Conservation (phyloP, 2,329 filamentous ascomycete genomes). For the Sclerotinia borealis region DNA sequence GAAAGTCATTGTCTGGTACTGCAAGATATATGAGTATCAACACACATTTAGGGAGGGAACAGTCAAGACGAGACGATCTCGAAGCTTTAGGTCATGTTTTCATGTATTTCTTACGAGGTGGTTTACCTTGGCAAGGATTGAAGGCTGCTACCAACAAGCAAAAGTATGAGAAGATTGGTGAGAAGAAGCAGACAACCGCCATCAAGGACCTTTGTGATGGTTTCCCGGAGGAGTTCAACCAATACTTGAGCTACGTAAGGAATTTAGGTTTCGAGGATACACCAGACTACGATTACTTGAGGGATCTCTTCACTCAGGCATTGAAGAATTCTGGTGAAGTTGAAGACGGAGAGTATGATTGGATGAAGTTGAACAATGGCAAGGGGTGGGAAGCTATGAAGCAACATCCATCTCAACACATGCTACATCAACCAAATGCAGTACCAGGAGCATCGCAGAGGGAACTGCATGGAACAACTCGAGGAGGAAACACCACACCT, state of each 20-base stretch:
- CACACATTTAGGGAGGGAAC: conserved; percentile 92
- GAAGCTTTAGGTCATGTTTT: conserved; percentile 77
- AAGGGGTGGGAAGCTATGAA: conserved; percentile 87
- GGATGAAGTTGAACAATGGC: conserved; percentile 93
- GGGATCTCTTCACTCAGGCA: conserved; percentile 92
- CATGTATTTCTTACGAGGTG: conserved; percentile 68
- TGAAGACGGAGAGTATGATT: conserved; percentile 98
- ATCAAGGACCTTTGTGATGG: conserved; percentile 97
- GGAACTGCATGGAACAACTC: conserved; percentile 67
- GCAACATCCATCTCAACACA: conserved; percentile 48
- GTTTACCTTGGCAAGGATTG: conserved; percentile 65
- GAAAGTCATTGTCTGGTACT: conserved; percentile 93
- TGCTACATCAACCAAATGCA: conserved; percentile 56
- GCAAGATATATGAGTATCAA: conserved; percentile 99
- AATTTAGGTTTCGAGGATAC: conserved; percentile 98
- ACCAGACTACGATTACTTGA: conserved; percentile 95
- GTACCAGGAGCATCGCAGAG: conserved; percentile 74
- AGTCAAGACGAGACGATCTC: conserved; percentile 91
- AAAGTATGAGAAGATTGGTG: conserved; percentile 99
- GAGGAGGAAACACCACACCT: conserved; percentile 39
- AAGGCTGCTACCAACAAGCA: conserved; percentile 80
- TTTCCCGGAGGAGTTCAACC: conserved; percentile 95
- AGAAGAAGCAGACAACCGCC: conserved; percentile 97
- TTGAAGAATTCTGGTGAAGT: conserved; percentile 91
- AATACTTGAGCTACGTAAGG: conserved; percentile 94